Percentiles rank a stretch among this genome's conserved stretches.
Conservation (phyloP, 345 rosid species). For the Turnera subulata region DNA sequence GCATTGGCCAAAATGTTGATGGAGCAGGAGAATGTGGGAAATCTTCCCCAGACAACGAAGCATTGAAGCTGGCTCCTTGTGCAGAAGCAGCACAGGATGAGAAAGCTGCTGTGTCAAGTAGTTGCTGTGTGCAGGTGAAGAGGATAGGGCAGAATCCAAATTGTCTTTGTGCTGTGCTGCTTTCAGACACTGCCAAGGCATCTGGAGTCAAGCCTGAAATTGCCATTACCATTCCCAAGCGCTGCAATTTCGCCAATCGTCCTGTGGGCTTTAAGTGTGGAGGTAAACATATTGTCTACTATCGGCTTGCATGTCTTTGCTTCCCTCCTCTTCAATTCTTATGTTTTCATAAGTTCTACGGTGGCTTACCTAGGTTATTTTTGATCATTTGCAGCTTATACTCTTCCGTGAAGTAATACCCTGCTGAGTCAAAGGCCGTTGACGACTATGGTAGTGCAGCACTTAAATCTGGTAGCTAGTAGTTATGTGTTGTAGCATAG, state of each 20-base stretch:
- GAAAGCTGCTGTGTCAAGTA: constrained; percentile 50
- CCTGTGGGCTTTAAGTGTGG: constrained; percentile 90
- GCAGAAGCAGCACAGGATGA: constrained; percentile 57
- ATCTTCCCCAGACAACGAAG: constrained; percentile 66
- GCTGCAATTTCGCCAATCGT: constrained; percentile 71
- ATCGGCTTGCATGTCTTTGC: background rate
- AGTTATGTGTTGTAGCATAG: no score
- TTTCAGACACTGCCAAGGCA: constrained; percentile 66
- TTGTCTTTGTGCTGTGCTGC: constrained; percentile 88
- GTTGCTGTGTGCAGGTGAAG: constrained; percentile 67
- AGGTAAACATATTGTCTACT: constrained; percentile 35
- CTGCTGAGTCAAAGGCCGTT: no score
- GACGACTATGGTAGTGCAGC: no score
- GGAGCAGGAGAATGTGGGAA: constrained; percentile 85
- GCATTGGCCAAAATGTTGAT: constrained; percentile 21
- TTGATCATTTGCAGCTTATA: background rate
- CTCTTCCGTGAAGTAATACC: no score
- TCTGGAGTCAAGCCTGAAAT: constrained; percentile 67
- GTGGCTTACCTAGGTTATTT: background rate
- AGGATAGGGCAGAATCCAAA: constrained; percentile 65
- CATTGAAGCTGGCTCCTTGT: constrained; percentile 83
- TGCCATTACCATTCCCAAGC: constrained; percentile 83
- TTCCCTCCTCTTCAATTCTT: constrained; percentile 2
- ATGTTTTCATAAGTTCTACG: background rate
- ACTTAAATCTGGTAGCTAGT: no score